Evolutionary conservation across 106 monocot genomes (phyloP), one percentile per base, ranked within the genome.

Genomic region (Dendrobium nobile): DNA sequence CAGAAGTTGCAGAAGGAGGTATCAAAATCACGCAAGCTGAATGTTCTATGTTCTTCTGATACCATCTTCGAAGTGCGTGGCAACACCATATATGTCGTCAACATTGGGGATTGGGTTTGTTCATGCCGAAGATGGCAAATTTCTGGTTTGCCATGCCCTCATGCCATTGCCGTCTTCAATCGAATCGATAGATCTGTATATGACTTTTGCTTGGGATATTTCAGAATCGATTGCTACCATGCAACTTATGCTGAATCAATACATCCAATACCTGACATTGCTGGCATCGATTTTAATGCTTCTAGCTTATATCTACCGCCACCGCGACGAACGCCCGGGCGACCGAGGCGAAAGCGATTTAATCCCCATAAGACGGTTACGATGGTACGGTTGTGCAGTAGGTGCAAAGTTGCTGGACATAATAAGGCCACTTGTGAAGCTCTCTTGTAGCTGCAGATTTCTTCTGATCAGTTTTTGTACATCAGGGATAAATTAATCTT

Each of bases 21-120:
- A 27, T 44, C 82, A 0, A 84, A 88, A 54, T 54, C 92, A 1
- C 70, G 80, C 7, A 92, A 91, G 54, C 83, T 95, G 15, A 86
- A 84, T 67, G 95, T 95, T 40, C 43, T 95, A 20, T 93, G 95
- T 73, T 93, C 93, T 42, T 92, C 95, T 16, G 95, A 95, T 41
- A 93, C 88, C n/a, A 84, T 95, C 43, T 95, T 93, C 74, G 95
- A 95, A 85, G 95, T 95, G 15, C 87, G 95, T 45, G 92, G 93
- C 20, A 89, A 86, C 72, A 82, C 83, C 0, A 93, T 95, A 20
- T 89, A 75, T 82, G 95, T 93, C 13, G 87, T 95, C 27, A 84
- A 95, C 67, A 82, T 86, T 43, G 91, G 76, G 3, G 86, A 61
- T 7, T 93, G 89, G 88, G 88, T 87, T 43, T 95, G 95, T 86